These are phyloP conservation scores for Citrus glauca DNA, from an alignment of 345 rosid genomes.

Conservation along the genomic window DNA sequence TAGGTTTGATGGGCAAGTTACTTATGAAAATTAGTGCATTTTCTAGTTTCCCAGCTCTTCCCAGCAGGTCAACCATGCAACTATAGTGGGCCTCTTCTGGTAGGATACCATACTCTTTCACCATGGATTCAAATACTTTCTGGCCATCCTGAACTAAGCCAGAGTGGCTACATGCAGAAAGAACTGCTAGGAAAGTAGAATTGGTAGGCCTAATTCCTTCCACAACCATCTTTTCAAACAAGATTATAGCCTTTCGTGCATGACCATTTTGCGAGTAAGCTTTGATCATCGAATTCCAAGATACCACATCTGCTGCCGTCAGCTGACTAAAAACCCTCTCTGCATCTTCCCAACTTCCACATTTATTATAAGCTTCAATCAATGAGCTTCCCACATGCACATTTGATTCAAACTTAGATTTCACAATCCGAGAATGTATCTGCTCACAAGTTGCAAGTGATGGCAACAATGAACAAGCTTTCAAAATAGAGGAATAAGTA, in stretches of 20 bases:
- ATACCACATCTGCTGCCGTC: conserved; percentile 20
- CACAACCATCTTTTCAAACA: conserved; percentile 19
- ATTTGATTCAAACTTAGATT: conserved; percentile 13
- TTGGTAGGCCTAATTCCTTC: conserved; percentile 23
- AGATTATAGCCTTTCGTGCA: conserved; percentile 15
- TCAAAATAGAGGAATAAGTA: conserved; percentile 24
- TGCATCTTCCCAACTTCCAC: conserved; percentile 25
- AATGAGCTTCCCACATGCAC: conserved; percentile 26
- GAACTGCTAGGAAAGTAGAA: conserved; percentile 23
- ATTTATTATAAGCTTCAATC: conserved; percentile 26
- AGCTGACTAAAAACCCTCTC: conserved; percentile 18
- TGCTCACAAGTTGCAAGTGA: conserved; percentile 25
- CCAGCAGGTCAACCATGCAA: conserved; percentile 29
- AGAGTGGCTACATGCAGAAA: conserved; percentile 30
- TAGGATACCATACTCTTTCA: conserved; percentile 4
- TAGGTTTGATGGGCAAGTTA: conserved; percentile 22
- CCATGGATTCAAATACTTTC: conserved; percentile 26
- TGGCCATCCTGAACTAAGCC: conserved; percentile 24
- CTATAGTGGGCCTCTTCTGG: conserved; percentile 31
- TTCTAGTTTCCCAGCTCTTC: conserved; percentile 28
- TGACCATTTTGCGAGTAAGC: conserved; percentile 24
- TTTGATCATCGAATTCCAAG: conserved; percentile 31
- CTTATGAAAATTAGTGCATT: conserved; percentile 20
- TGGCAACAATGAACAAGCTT: conserved; percentile 28
- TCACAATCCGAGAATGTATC: conserved; percentile 14